Conservation (phyloP, 768 basidiomycete species). For the Mycena epipterygia region DNA sequence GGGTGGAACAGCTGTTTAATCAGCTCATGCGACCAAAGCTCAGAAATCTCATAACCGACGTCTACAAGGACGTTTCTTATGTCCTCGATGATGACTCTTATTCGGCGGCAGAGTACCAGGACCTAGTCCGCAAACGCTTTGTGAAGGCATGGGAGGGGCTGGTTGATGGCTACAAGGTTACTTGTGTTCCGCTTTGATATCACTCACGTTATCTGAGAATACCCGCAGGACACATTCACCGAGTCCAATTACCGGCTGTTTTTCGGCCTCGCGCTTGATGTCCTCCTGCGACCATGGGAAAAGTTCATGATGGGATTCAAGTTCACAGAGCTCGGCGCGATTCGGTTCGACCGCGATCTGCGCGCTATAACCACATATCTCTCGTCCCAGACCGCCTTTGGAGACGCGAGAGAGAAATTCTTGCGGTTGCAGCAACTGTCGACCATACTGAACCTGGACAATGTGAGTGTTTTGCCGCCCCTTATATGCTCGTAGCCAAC, state of each 20-base stretch:
- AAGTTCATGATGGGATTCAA: constrained; percentile 83
- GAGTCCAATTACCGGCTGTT: constrained; percentile 90
- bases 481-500: constrained; percentile 1
- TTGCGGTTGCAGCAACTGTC: constrained; percentile 93
- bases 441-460: constrained; percentile 90
- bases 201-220: constrained; percentile 1
- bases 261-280: constrained; percentile 88
- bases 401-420: constrained; percentile 94
- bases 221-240: constrained; percentile 82
- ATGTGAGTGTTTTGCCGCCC: constrained; percentile 58
- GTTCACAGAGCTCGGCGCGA: constrained; percentile 96
- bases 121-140: constrained; percentile 91
- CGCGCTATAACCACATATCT: constrained; percentile 87
- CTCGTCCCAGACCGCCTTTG: constrained; percentile 89
- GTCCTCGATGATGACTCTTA: constrained; percentile 92
- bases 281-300: constrained; percentile 96
- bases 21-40: constrained; percentile 92
- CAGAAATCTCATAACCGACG: constrained; percentile 85
- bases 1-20: constrained; percentile 95
- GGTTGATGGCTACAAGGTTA: constrained; percentile 89
- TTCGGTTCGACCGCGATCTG: constrained; percentile 94
- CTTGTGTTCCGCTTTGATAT: not conserved
- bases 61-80: constrained; percentile 93
- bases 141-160: constrained; percentile 89
- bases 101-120: constrained; percentile 85